These are phyloP conservation scores for Plasmodium yoelii DNA, from an alignment of 169 alveolate genomes.

Conservation along the genomic window DNA sequence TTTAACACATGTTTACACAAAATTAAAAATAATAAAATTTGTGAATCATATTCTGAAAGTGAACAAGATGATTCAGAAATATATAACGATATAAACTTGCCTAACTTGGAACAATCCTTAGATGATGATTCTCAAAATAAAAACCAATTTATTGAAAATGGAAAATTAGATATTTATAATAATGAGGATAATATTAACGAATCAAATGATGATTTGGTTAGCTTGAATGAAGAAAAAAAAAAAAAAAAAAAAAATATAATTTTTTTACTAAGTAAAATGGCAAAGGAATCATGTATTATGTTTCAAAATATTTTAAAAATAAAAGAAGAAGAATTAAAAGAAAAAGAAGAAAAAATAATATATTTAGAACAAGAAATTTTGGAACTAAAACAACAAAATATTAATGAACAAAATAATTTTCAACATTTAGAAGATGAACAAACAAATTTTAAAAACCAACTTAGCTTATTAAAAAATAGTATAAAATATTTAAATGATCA, in stretches of 20 bases:
- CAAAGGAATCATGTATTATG: conserved; percentile 43
- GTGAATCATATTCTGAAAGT: background rate
- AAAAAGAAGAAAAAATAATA: conserved; percentile 11
- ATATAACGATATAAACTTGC: no score
- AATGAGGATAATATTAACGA: no score
- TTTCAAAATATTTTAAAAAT: conserved; percentile 19
- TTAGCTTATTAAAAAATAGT: conserved; percentile 4
- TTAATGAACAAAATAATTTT: conserved; percentile 20
- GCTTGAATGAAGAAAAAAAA: no score
- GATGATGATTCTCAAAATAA: no score
- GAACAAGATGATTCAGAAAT: background rate
- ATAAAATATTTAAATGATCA: conserved; percentile 18
- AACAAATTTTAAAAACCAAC: background rate
- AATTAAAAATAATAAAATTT: conserved; percentile 2
- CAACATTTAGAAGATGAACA: conserved; percentile 23
- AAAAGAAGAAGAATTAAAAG: conserved; percentile 42
- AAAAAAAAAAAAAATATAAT: background rate
- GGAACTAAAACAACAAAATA: conserved; percentile 24
- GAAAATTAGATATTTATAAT: no score
- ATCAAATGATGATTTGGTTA: no score
- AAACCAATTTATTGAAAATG: no score
- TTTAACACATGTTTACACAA: conserved; percentile 12
- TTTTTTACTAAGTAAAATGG: conserved; percentile 3
- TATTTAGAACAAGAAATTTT: conserved; percentile 15
- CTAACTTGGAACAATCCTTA: no score